Percentiles rank a stretch among this genome's conserved stretches.
phyloP scores from a whole-genome alignment of 768 basidiomycete genomes.

The Amanita fuliginea region DNA sequence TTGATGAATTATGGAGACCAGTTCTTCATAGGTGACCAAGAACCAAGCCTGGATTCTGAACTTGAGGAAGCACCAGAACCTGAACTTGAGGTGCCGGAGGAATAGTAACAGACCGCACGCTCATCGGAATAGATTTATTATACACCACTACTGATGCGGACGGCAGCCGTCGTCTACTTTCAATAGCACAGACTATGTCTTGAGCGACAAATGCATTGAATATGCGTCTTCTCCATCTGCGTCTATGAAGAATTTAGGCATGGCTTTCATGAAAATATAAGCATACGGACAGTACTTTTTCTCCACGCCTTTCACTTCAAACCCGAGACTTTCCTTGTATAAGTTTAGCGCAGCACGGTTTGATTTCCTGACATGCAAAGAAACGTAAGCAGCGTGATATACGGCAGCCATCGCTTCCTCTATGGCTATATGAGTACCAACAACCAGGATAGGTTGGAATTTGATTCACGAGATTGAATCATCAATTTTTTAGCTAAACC shows the following conservation, averaged over 20 bases:
- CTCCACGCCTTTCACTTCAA: slow-evolving; percentile 79
- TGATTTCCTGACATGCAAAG: slow-evolving; percentile 89
- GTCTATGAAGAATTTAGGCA: slow-evolving; percentile 33
- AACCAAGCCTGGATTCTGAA: neutral
- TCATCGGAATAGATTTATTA: neutral
- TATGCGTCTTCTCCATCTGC: slow-evolving; percentile 95
- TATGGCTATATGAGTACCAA: slow-evolving; percentile 16
- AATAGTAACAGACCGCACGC: neutral
- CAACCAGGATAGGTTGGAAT: neutral
- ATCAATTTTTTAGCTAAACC: slow-evolving; percentile 94
- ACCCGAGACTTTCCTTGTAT: slow-evolving; percentile 87
- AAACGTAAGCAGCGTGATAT: slow-evolving; percentile 80
- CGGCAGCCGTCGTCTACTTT: no score
- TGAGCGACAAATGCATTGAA: slow-evolving; percentile 70
- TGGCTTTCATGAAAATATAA: neutral
- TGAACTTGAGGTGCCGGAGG: neutral
- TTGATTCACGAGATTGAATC: slow-evolving; percentile 77
- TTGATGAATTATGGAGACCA: slow-evolving; percentile 11
- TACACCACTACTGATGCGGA: no score
- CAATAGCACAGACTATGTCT: slow-evolving; percentile 9
- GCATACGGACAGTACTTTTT: slow-evolving; percentile 75
- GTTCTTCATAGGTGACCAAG: slow-evolving; percentile 5
- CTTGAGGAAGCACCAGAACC: neutral
- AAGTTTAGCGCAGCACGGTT: slow-evolving; percentile 86
- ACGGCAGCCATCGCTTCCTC: slow-evolving; percentile 89